Evolutionary conservation across 2,329 filamentous ascomycete species (phyloP), one percentile per base, ranked within the genome.

Genomic region (Paecilomyces dactylethromorphus): DNA sequence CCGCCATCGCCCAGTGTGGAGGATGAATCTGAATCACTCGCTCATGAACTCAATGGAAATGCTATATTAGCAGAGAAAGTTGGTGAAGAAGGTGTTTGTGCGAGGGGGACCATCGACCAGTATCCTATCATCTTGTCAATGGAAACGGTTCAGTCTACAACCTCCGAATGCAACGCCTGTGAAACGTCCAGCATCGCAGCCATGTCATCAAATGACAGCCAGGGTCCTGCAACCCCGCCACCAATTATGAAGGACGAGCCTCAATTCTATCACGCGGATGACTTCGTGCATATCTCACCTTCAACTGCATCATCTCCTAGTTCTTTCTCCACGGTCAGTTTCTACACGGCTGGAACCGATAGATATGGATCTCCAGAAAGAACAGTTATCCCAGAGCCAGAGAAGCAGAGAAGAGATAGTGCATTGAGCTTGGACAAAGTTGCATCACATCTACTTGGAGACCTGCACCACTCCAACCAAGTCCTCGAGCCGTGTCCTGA

Each of bases 1-100:
- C 77, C 78, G 33, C 78, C 78, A 21, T 70, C 70, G 57, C 77
- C 78, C 26, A 73, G 63, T 55, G 78, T 78, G 56, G 78, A 80
- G 62, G 77, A 79, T 59, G 77, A 78, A 63, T 61, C 65, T n/a
- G 66, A 68, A 33, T 74, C 77, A 31, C 69, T 79, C 26, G 70
- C 74, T 18, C 73, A 72, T 61, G 77, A 80, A 63, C 56, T 76
- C 12, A 59, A 71, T 29, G 72, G 71, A 54, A 61, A 68, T 31
- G 66, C 69, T 56, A 64, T 67, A 52, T 60, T 68, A 31, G 64
- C 66, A 58, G 69, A 70, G 57, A 69, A 69, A 35, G 68, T 70
- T 2, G 70, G 70, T 21, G 33, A 69, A 18, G 70, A 74, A 57
- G 71, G 71, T n/a, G 67, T 68, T 18, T 63, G 68, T 56, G 63